Base-by-base conservation (phyloP, 2,329 filamentous ascomycete genomes). In the Penicillium janthinellum region DNA sequence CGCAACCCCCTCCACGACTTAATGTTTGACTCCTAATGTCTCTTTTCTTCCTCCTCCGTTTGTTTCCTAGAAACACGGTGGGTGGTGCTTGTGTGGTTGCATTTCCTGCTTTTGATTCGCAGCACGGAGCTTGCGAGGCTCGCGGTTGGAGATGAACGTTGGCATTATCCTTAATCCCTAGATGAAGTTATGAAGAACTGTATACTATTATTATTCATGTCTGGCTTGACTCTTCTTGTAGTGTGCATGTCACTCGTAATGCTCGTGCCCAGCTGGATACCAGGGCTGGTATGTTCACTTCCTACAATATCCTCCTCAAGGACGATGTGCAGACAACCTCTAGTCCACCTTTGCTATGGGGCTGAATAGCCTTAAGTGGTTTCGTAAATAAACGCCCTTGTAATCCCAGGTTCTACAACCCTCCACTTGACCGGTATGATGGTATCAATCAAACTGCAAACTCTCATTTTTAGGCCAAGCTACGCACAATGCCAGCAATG, bases 161-260 rank as follows among this genome's bases (percentile, higher is more conserved):
- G 61, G 56, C 65, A 59, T 65, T 67, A 63, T 65, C 60, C 58
- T 66, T 66, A 65, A 60, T 63, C 60, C 58, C 58, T 62, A 65
- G 59, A 66, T 62, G 62, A 65, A 63, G 51, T 62, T 66, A 68
- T 64, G 64, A 66, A 62, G 56, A 55, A 66, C 62, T 67, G 64
- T 68, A 68, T 55, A 68, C 54, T 57, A 57, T 31, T 59, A 56
- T 47, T 34, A 31, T 20, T 28, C 28, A 31, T 35, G 22, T 39
- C 44, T 28, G 39, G 5, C 25, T 28, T 52, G 15, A 10, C 34
- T 31, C 11, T n/a, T n/a, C 5, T 7, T 10, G 4, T 12, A 25
- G 11, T 14, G 42, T 5, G 11, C 1, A 44, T 44, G 10, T 4
- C 25, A 4, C 14, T 44, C 10, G 41, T 44, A 44, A 20, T 20